Conservation (phyloP, 2,329 filamentous ascomycete genomes). For the Diaporthe citrichinensis region DNA sequence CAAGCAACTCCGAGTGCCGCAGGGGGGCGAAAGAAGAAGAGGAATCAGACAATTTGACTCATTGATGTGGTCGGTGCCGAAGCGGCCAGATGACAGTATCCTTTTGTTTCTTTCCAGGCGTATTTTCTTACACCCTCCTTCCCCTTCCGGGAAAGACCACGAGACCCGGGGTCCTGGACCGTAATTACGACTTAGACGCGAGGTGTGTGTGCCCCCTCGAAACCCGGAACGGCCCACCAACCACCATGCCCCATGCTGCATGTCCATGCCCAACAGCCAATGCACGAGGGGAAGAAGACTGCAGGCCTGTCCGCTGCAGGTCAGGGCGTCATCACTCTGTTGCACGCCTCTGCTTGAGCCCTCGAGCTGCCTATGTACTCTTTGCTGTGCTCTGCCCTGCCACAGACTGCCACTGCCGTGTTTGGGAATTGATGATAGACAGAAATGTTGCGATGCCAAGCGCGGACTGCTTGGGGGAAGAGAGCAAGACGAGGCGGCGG, state of each 20-base stretch:
- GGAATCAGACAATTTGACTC: neutral
- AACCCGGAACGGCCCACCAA: neutral
- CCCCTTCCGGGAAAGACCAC: conserved; percentile 7
- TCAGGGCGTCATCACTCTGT: conserved; percentile 22
- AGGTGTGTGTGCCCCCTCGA: conserved; percentile 1
- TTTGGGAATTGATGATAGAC: neutral
- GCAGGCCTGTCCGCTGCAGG: neutral
- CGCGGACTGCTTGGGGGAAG: neutral
- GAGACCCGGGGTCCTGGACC: neutral
- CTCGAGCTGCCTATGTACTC: neutral
- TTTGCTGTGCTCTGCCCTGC: neutral
- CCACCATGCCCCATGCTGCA: neutral
- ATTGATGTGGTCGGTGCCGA: conserved; percentile 10
- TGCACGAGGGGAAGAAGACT: neutral
- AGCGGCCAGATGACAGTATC: neutral
- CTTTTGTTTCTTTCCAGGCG: neutral
- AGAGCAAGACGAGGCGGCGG: neutral
- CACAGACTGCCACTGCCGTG: neutral
- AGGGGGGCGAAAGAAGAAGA: neutral
- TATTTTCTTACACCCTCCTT: neutral
- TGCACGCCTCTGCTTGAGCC: neutral
- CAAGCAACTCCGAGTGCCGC: neutral
- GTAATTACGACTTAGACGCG: conserved; percentile 29
- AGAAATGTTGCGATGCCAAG: neutral
- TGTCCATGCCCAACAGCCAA: neutral